Evolutionary conservation across 345 rosid species (phyloP).

Genomic region (Boechera stricta): DNA sequence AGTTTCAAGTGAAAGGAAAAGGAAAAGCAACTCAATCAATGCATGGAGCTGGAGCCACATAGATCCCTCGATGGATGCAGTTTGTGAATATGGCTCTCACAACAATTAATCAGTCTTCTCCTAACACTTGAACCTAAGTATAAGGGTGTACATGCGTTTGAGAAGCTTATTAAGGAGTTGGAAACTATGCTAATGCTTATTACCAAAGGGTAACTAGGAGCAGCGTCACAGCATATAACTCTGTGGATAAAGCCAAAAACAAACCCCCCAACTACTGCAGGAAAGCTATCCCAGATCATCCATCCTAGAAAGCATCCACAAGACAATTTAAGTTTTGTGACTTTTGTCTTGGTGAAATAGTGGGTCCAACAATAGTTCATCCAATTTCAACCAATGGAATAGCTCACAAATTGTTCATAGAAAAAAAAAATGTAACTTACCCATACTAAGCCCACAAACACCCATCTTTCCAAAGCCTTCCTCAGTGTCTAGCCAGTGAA

Average conservation of each 20-base stretch:
- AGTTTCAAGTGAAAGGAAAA: conserved; percentile 31
- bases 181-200: conserved; percentile 4
- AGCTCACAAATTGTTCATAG: background rate
- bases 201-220: background rate
- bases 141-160: background rate
- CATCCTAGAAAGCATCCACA: conserved; percentile 10
- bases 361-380: background rate
- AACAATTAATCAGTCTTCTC: background rate
- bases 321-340: background rate
- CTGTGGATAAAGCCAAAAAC: background rate
- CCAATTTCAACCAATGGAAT: conserved; percentile 9
- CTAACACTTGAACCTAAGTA: background rate
- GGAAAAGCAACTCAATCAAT: background rate
- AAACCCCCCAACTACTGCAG: background rate
- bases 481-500: conserved; percentile 84
- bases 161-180: background rate
- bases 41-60: conserved; percentile 4
- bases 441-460: conserved; percentile 98
- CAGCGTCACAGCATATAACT: background rate
- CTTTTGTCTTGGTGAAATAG: background rate
- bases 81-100: background rate
- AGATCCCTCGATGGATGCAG: background rate
- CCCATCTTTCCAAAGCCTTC: conserved; percentile 97
- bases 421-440: conserved; percentile 50
- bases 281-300: conserved; percentile 10